A percentile compares a stretch with the other conserved stretches of the same genome.
Conservation (phyloP, 73 alveolate species). For the Paramecium caudatum region DNA sequence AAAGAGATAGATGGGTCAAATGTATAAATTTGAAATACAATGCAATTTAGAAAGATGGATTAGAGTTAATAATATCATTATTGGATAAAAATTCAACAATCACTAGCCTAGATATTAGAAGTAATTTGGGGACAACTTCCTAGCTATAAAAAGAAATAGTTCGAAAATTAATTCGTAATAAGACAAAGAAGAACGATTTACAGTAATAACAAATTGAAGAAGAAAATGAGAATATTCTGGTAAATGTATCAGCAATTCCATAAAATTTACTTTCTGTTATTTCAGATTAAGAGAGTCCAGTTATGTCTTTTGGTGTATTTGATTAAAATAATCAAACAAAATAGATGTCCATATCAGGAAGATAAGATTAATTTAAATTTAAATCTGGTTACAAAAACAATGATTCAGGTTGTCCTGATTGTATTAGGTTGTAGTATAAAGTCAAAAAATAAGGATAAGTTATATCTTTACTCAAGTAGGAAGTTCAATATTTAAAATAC, state of each 20-base stretch:
- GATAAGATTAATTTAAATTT: constrained; percentile 8
- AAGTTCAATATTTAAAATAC: not conserved
- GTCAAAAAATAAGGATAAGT: constrained; percentile 18
- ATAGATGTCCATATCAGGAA: constrained; percentile 13
- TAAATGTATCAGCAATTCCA: constrained; percentile 64
- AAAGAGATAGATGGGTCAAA: constrained; percentile 64
- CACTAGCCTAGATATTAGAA: not conserved
- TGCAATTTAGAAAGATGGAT: constrained; percentile 45
- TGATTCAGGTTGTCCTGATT: constrained; percentile 26
- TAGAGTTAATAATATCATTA: not conserved
- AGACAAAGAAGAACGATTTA: constrained; percentile 7
- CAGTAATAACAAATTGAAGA: constrained; percentile 26
- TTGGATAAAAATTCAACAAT: constrained; percentile 13
- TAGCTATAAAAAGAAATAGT: not conserved
- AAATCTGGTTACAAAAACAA: constrained; percentile 36
- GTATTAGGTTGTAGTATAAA: not conserved
- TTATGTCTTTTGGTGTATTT: constrained; percentile 61
- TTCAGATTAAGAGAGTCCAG: constrained; percentile 70
- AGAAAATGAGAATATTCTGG: constrained; percentile 38
- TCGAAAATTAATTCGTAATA: not conserved
- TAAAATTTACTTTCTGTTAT: not conserved
- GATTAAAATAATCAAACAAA: not conserved
- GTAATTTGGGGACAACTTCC: constrained; percentile 32
- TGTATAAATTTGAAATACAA: constrained; percentile 13
- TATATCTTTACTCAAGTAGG: not conserved